Conservation (phyloP, 2,329 filamentous ascomycete species). For the Neopestalotiopsis sp. region DNA sequence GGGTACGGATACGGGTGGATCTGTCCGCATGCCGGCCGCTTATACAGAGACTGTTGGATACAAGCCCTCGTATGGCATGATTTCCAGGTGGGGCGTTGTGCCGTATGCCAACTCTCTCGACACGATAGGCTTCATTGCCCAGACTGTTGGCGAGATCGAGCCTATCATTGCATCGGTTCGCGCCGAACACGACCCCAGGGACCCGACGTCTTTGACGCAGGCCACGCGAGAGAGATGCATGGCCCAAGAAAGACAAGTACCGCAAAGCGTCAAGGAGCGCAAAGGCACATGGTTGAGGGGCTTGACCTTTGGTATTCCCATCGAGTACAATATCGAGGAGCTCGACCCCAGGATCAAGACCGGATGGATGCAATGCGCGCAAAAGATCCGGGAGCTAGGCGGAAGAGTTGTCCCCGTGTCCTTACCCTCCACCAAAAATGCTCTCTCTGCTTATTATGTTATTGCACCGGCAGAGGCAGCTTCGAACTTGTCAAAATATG, state of each 20-base stretch:
- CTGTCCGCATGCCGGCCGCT: constrained; percentile 84
- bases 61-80: constrained; percentile 88
- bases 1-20: constrained; percentile 93
- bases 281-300: constrained; percentile 22
- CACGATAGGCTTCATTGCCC: constrained; percentile 80
- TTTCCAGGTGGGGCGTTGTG: constrained; percentile 86
- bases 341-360: constrained; percentile 71
- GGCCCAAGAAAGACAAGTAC: constrained; percentile 26
- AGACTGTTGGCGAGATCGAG: constrained; percentile 55
- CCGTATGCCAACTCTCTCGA: constrained; percentile 93
- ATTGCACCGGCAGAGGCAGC: constrained; percentile 94
- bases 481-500: constrained; percentile 96
- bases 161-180: constrained; percentile 55
- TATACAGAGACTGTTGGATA: constrained; percentile 86
- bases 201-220: constrained; percentile 74
- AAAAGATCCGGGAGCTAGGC: constrained; percentile 65
- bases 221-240: constrained; percentile 59
- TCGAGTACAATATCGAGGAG: constrained; percentile 89
- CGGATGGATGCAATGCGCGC: constrained; percentile 71
- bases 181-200: constrained; percentile 65
- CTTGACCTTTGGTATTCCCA: constrained; percentile 61
- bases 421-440: constrained; percentile 82
- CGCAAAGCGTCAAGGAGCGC: not conserved
- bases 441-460: constrained; percentile 92
- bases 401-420: constrained; percentile 77